Evolutionary conservation across 164 flowering plant species (phyloP), one percentile per base, ranked within the genome.

Genomic region (Pachysandra terminalis): DNA sequence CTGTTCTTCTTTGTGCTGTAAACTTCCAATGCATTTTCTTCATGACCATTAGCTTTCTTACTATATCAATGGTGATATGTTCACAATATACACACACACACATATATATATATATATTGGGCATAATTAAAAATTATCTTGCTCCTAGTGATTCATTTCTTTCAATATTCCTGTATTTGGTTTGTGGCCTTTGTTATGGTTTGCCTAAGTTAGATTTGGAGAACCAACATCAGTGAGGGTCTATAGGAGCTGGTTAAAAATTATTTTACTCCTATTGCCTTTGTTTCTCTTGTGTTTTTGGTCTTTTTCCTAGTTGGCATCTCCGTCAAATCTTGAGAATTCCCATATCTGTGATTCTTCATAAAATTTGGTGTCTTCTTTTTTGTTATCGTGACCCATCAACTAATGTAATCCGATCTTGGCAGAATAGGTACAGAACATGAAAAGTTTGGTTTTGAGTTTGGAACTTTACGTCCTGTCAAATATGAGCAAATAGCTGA

Each of bases 341-440:
- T 13, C 56, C 25, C 49, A 52, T 37, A 19, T 58, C 24, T 14
- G 15, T 22, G 19, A 49, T 23, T 23, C 51, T n/a, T 52, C 14
- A 64, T 55, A 60, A 16, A 0, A 22, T 5, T 5, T 45, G 10
- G 6, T 0, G 59, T 56, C 25, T 56, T 23, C 27, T 56, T 56
- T 22, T n/a, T 56, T 12, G 16, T 32, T 21, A 28, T 62, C 23
- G 28, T 54, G 28, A 56, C 58, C 56, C 59, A 56, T 59, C 61
- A 48, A 71, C 45, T 49, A 25, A 61, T 37, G 21, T 37, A 19
- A 16, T 41, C 24, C 69, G 66, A 26, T 60, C 52, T 61, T 74
- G 67, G 69, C 96, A 96, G 99, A 83, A 91, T 93, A 76, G 99
- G 99, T 55, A 96, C 99, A 58, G 99, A 96, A 74, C 99, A 96